Conservation (phyloP, 139 green algal species). For the Diplosphaera chodatii region DNA sequence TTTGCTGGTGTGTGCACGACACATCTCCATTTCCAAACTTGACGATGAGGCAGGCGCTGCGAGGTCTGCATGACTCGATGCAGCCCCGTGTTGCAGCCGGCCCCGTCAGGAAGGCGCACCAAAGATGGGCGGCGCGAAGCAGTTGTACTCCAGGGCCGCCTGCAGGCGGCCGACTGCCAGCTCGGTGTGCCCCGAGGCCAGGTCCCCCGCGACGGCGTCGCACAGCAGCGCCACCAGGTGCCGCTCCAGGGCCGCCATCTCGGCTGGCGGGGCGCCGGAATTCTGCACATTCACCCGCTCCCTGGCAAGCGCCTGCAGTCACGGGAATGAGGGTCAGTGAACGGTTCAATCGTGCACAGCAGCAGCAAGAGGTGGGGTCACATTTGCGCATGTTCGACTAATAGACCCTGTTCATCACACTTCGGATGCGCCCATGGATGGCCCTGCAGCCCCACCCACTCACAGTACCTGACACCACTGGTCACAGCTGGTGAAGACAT, state of each 20-base stretch:
- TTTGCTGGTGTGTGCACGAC: too few species aligned
- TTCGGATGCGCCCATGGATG: too few species aligned
- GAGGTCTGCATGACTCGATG: too few species aligned
- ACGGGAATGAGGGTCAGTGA: constrained; percentile 15
- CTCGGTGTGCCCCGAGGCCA: constrained; percentile 52
- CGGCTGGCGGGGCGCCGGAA: constrained; percentile 5
- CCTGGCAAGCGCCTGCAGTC: constrained; percentile 30
- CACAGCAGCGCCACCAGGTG: constrained; percentile 26
- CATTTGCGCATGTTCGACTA: too few species aligned
- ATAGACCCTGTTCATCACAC: too few species aligned
- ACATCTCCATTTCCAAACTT: too few species aligned
- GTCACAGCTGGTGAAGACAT: too few species aligned
- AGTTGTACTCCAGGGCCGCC: constrained; percentile 65
- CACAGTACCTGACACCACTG: too few species aligned
- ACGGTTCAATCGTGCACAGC: background rate
- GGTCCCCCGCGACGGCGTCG: constrained; percentile 27
- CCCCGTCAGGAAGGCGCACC: background rate
- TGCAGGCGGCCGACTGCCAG: constrained; percentile 46
- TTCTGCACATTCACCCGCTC: constrained; percentile 13
- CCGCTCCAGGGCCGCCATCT: constrained; percentile 25
- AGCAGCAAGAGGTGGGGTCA: too few species aligned
- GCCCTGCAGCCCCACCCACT: too few species aligned
- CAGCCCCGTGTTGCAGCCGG: too few species aligned
- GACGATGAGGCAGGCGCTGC: too few species aligned
- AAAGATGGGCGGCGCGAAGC: constrained; percentile 35